Evolutionary conservation across 768 basidiomycete genomes (phyloP).

Genomic region (Mycena belliarum): DNA sequence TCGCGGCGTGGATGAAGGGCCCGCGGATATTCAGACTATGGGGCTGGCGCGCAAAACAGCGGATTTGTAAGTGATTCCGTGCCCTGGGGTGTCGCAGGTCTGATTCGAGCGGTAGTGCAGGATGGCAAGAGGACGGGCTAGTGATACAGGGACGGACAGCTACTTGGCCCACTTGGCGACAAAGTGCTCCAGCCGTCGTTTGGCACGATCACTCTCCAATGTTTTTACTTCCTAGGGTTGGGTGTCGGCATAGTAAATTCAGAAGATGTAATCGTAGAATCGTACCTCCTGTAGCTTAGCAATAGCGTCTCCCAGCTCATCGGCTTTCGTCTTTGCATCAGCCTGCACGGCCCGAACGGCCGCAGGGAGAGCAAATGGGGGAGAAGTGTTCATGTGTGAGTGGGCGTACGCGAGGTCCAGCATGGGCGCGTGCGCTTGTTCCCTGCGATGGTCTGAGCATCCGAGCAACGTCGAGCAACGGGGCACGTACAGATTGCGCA

Average conservation of each 20-base stretch:
- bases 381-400: conserved; percentile 29
- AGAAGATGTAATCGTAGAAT: background rate
- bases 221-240: conserved; percentile 6
- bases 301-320: conserved; percentile 18
- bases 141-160: background rate
- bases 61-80: conserved; percentile 30
- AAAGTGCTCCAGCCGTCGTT: conserved; percentile 11
- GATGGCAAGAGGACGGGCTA: background rate
- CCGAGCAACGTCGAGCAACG: background rate
- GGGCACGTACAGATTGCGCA: conserved; percentile 23
- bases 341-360: conserved; percentile 15
- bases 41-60: conserved; percentile 44
- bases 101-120: background rate
- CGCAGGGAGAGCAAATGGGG: conserved; percentile 25
- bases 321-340: conserved; percentile 23
- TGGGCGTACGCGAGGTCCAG: conserved; percentile 25
- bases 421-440: conserved; percentile 19
- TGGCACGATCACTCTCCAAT: conserved; percentile 8
- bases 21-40: conserved; percentile 36
- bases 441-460: conserved; percentile 7
- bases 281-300: conserved; percentile 26
- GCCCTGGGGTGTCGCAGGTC: background rate
- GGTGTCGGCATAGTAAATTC: background rate
- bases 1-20: conserved; percentile 33
- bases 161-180: conserved; percentile 14